Conservation (phyloP, 495 filamentous ascomycete species). For the Penicillium chermesinum region DNA sequence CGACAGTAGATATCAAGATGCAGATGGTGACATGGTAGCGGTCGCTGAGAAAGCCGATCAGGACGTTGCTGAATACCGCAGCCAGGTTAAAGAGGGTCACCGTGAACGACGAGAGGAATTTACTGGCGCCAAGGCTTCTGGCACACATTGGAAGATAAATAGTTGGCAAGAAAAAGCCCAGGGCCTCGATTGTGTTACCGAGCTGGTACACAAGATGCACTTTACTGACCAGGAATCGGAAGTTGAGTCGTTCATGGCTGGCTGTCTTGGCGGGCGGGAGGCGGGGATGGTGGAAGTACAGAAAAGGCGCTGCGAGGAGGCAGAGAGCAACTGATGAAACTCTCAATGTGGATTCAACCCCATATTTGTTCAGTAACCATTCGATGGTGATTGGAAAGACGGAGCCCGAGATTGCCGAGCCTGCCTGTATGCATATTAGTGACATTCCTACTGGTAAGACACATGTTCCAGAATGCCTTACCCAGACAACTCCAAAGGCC, state of each 20-base stretch:
- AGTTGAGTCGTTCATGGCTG: slow-evolving; percentile 24
- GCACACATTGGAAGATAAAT: slow-evolving; percentile 37
- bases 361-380: slow-evolving; percentile 43
- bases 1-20: slow-evolving; percentile 49
- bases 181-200: slow-evolving; percentile 48
- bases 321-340: slow-evolving; percentile 44
- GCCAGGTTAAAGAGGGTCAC: slow-evolving; percentile 49
- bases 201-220: slow-evolving; percentile 48
- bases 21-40: slow-evolving; percentile 51
- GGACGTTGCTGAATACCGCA: slow-evolving; percentile 46
- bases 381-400: slow-evolving; percentile 45
- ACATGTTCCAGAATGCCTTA: background rate
- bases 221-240: slow-evolving; percentile 37
- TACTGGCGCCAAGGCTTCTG: slow-evolving; percentile 30
- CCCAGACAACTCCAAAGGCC: slow-evolving; percentile 45
- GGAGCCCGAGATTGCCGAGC: slow-evolving; percentile 35
- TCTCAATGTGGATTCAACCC: slow-evolving; percentile 45
- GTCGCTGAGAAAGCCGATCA: slow-evolving; percentile 53
- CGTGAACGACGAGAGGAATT: slow-evolving; percentile 35
- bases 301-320: slow-evolving; percentile 44
- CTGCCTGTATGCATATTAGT: slow-evolving; percentile 20
- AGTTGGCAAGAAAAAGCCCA: slow-evolving; percentile 42
- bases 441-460: background rate
- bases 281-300: slow-evolving; percentile 51
- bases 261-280: slow-evolving; percentile 25